phyloP scores from a whole-genome alignment of 208 protist species.

The Endotrypanum monterogeii region DNA sequence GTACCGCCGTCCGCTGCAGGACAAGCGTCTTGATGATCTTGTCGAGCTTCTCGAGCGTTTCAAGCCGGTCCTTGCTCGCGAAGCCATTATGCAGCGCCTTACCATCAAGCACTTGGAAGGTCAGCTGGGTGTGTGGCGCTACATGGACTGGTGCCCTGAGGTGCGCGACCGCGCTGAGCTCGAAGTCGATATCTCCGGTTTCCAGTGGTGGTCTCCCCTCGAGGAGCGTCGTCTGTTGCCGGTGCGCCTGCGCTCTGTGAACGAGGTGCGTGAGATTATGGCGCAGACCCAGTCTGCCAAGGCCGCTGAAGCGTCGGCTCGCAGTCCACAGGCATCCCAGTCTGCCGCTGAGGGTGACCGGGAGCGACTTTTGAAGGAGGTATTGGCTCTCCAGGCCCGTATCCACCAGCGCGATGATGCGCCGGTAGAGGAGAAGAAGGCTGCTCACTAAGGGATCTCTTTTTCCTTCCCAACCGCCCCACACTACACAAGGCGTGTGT shows the following conservation, averaged over 20 bases:
- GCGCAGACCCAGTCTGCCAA: slow-evolving; percentile 80
- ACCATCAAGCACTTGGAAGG: slow-evolving; percentile 93
- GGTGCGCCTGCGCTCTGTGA: slow-evolving; percentile 85
- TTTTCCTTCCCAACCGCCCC: background rate
- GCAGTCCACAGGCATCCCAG: slow-evolving; percentile 44
- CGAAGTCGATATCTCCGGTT: slow-evolving; percentile 84
- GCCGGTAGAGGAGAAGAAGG: slow-evolving; percentile 67
- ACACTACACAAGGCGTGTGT: slow-evolving; percentile 5
- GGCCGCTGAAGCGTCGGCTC: slow-evolving; percentile 55
- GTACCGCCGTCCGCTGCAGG: slow-evolving; percentile 85
- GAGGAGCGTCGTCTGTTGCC: slow-evolving; percentile 88
- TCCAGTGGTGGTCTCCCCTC: slow-evolving; percentile 88
- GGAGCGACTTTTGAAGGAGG: slow-evolving; percentile 89
- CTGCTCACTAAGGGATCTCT: slow-evolving; percentile 48
- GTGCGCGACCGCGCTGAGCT: slow-evolving; percentile 91
- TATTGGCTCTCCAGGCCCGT: slow-evolving; percentile 88
- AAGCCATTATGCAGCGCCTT: slow-evolving; percentile 93
- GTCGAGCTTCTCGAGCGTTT: slow-evolving; percentile 90
- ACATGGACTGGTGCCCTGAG: slow-evolving; percentile 94
- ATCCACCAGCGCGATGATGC: slow-evolving; percentile 86
- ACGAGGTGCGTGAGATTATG: slow-evolving; percentile 92
- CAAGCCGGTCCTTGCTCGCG: slow-evolving; percentile 91
- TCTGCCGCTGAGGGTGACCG: slow-evolving; percentile 69
- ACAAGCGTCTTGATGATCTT: slow-evolving; percentile 87
- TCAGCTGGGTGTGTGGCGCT: slow-evolving; percentile 92